phyloP scores from a whole-genome alignment of 2,329 filamentous ascomycete species.

The Aspergillus fijiensis region DNA sequence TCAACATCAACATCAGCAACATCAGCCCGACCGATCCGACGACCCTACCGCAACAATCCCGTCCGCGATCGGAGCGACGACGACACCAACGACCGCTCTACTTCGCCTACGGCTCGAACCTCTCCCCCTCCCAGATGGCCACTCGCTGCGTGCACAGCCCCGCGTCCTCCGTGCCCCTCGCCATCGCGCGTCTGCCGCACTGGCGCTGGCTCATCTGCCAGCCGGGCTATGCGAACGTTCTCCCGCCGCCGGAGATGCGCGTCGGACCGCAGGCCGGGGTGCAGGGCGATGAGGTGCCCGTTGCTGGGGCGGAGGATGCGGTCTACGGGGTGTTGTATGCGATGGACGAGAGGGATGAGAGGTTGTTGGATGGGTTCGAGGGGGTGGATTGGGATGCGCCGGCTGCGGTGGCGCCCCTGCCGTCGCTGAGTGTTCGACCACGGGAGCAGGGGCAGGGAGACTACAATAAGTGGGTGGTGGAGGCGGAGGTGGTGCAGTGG shows the following conservation, averaged over 20 bases:
- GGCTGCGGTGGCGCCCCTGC: conserved; percentile 4
- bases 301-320: conserved; percentile 26
- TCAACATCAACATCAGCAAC: background rate
- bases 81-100: conserved; percentile 32
- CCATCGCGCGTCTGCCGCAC: conserved; percentile 38
- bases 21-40: conserved; percentile 2
- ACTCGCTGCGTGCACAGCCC: conserved; percentile 37
- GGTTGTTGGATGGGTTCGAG: conserved; percentile 41
- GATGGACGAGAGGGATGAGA: conserved; percentile 39
- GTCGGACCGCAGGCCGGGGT: conserved; percentile 7
- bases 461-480: conserved; percentile 42
- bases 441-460: conserved; percentile 33
- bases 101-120: conserved; percentile 47
- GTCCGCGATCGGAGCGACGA: conserved; percentile 8
- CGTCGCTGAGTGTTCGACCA: conserved; percentile 22
- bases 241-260: conserved; percentile 29
- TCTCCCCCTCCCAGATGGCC: conserved; percentile 44
- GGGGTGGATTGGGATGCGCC: conserved; percentile 31
- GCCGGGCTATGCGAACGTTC: conserved; percentile 44
- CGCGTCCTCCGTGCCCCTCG: conserved; percentile 36
- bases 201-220: conserved; percentile 46
- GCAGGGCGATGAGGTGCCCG: conserved; percentile 22
- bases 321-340: conserved; percentile 45
- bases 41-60: background rate
- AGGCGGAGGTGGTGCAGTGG: conserved; percentile 33